Evolutionary conservation across 2,329 filamentous ascomycete species (phyloP), one percentile per base, ranked within the genome.

Genomic region (Zarea fungicola): DNA sequence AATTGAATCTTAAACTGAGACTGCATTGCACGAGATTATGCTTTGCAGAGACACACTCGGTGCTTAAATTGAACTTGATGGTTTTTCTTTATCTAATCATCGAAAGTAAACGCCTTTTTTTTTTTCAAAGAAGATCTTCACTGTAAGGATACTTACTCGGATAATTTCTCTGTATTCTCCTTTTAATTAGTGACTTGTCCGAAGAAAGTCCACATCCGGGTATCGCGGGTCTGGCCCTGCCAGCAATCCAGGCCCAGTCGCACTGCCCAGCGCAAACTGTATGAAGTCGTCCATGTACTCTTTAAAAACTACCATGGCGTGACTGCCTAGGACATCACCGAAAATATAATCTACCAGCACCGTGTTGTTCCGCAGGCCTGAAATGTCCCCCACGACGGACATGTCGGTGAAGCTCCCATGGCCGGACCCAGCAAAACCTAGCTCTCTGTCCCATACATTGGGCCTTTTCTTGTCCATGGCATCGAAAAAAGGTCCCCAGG

Each of bases 391-490:
- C 28, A 66, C 46, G 11, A 57, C 37, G 5, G 58, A 54, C 11
- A 60, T 52, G 48, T 69, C 67, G 4, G 54, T 55, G 46, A 60
- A 68, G 10, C 58, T 60, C 6, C 56, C 55, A 53, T 70, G 67
- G 11, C 48, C 39, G 3, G 60, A 59, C 10, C 56, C 58, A 6
- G 48, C 46, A 13, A 68, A 28, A 35, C 52, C 58, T 3, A 69
- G 40, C 48, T 65, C 56, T 32, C 57, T 56, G 28, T 59, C 60
- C 62, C 63, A 68, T 0, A 59, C 58, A 32, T 54, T 48, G 0
- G 54, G 52, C 16, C 56, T 49, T 5, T 53, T 48, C 31, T 34
- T 40, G 16, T 49, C 50, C 53, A 55, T 58, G 6, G 52, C 47
- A 7, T 54, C 37, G 56, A 58, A 63, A 23, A 64, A 60, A 7